Conservation (phyloP, 2,329 filamentous ascomycete species). For the Aspergillus niger region DNA sequence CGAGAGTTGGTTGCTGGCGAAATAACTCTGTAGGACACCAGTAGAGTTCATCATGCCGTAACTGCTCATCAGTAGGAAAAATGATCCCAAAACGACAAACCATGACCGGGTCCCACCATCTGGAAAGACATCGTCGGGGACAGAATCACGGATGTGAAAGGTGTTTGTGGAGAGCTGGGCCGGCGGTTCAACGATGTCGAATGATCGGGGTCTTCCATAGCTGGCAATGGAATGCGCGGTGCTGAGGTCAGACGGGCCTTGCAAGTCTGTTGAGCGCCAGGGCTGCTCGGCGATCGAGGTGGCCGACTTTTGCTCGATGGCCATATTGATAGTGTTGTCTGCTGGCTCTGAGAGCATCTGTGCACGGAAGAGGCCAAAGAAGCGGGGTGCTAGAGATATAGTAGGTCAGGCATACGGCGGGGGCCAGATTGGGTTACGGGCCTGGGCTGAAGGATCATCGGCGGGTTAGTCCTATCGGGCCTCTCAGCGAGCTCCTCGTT, state of each 20-base stretch:
- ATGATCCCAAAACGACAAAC: constrained; percentile 41
- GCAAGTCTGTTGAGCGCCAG: neutral
- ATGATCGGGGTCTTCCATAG: neutral
- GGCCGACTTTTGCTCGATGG: neutral
- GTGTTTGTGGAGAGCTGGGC: neutral
- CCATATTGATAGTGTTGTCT: neutral
- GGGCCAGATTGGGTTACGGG: neutral
- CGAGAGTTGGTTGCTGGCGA: constrained; percentile 48
- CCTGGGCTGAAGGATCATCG: neutral
- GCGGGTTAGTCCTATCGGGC: neutral
- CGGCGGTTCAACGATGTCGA: neutral
- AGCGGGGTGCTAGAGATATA: constrained; percentile 3
- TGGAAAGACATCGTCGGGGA: constrained; percentile 24
- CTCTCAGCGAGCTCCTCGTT: neutral
- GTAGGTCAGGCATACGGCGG: neutral
- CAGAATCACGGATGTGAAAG: neutral
- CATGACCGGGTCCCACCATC: constrained; percentile 41
- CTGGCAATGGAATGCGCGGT: neutral
- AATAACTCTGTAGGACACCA: constrained; percentile 53
- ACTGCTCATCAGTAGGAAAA: constrained; percentile 41
- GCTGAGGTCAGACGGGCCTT: neutral
- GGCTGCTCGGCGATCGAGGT: neutral
- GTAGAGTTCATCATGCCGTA: constrained; percentile 55
- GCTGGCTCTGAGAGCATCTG: neutral
- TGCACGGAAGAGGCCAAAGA: neutral